These are phyloP conservation scores for Lathyrus tuberosus DNA, from an alignment of 306 rosid genomes.

Conservation along the genomic window DNA sequence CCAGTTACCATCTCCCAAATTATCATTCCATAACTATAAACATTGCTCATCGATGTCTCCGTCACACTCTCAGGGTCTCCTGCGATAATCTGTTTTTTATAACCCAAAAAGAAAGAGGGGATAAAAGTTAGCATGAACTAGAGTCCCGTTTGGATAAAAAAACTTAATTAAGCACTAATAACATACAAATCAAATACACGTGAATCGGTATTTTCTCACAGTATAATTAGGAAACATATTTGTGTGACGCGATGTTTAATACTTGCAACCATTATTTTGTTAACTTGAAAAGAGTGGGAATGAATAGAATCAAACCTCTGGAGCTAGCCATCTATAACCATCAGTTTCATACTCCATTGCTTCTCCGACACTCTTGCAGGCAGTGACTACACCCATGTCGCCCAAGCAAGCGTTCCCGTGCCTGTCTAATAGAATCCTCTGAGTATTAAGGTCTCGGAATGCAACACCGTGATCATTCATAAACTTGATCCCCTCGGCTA, in stretches of 20 bases:
- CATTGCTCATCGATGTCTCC: slow-evolving; percentile 95
- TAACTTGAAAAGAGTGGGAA: slow-evolving; percentile 35
- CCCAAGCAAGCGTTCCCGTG: slow-evolving; percentile 92
- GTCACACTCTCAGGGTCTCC: slow-evolving; percentile 92
- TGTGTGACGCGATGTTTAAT: slow-evolving; percentile 3
- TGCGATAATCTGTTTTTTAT: slow-evolving; percentile 82
- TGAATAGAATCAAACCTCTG: slow-evolving; percentile 72
- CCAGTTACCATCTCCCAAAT: slow-evolving; percentile 96
- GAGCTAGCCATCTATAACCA: slow-evolving; percentile 97
- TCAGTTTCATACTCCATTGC: slow-evolving; percentile 93
- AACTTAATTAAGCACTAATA: no score
- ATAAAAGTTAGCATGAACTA: slow-evolving; percentile 22
- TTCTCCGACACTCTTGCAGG: slow-evolving; percentile 81
- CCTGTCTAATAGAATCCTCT: slow-evolving; percentile 77
- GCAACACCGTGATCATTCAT: slow-evolving; percentile 86
- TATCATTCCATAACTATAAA: slow-evolving; percentile 92
- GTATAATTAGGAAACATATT: slow-evolving; percentile 30
- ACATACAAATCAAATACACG: no score
- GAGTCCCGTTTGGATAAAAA: not conserved
- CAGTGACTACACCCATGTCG: slow-evolving; percentile 85
- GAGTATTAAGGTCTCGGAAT: slow-evolving; percentile 81
- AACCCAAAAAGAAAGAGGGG: slow-evolving; percentile 29
- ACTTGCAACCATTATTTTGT: slow-evolving; percentile 29
- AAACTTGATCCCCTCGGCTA: slow-evolving; percentile 90
- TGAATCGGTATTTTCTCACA: slow-evolving; percentile 2